These are phyloP conservation scores for Microthlaspi erraticum DNA, from an alignment of 345 rosid genomes.

Conservation along the genomic window DNA sequence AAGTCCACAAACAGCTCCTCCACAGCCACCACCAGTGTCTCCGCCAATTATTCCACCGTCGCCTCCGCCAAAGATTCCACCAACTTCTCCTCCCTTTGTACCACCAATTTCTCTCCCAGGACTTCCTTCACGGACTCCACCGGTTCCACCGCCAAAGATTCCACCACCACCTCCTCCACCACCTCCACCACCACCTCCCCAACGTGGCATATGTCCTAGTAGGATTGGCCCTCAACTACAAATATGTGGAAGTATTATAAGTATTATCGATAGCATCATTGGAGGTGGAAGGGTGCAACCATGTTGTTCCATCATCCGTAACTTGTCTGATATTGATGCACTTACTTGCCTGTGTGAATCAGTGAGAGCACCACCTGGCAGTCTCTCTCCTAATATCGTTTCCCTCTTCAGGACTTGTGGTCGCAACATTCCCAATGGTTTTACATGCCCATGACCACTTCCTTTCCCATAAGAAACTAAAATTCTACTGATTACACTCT, in stretches of 20 bases:
- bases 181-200: slow-evolving; percentile 27
- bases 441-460: slow-evolving; percentile 30
- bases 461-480: background rate
- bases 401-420: slow-evolving; percentile 22
- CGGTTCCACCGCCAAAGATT: background rate
- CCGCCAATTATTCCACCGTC: background rate
- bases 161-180: background rate
- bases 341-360: slow-evolving; percentile 35
- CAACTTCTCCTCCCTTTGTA: background rate
- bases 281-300: slow-evolving; percentile 6
- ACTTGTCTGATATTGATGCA: slow-evolving; percentile 29
- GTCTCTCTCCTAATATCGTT: slow-evolving; percentile 16
- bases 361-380: slow-evolving; percentile 19
- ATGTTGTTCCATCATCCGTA: slow-evolving; percentile 33
- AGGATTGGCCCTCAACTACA: slow-evolving; percentile 1
- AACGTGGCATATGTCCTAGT: slow-evolving; percentile 24
- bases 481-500: background rate
- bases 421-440: slow-evolving; percentile 22
- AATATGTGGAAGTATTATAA: slow-evolving; percentile 20
- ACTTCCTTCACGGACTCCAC: background rate
- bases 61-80: background rate
- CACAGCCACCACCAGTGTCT: background rate
- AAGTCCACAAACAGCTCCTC: background rate
- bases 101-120: slow-evolving; percentile 4
- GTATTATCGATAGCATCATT: background rate